Evolutionary conservation across 2,329 filamentous ascomycete species (phyloP), one percentile per base, ranked within the genome.

Genomic region (Pseudohalonectria lignicola): DNA sequence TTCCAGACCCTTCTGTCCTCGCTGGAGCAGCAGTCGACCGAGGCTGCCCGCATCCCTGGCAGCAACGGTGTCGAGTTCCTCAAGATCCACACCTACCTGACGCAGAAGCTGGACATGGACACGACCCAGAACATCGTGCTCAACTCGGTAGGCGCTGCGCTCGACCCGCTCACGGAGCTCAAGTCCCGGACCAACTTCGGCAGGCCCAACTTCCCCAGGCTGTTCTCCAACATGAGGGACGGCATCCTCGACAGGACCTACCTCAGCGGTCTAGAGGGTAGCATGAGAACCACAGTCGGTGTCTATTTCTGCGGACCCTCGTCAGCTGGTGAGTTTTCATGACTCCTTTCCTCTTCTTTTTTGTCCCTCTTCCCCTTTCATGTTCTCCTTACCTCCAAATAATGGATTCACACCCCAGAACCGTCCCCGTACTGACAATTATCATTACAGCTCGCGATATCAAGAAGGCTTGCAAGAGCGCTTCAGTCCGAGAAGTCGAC

Each of bases 231-330:
- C 1, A 93, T 98, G 86, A 78, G 86, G 32, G 78, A 93, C 41
- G 90, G 90, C 31, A 87, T 98, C 44, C 57, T 86, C 37, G 78
- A 94, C 56, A 76, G 86, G 49, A 83, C 79, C 1, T 98, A 96
- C 54, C 76, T 96, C 52, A 75, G 75, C 38, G 88, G 87, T 1
- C 61, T 95, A 13, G 83, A 93, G 59, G 76, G 76, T 42, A 81
- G 73, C 50, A 70, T 82, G 55, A 74, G 77, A 52, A 93, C 86
- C 4, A 86, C 90, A 28, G 83, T 98, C 11, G 92, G 92, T 62
- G 90, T 98, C 16, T 98, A 98, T 66, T 96, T 96, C 61, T 98
- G 92, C 59, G 92, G 92, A 42, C 88, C 88, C 18, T 92, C 84
- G 45, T 71, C 71, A 47, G 71, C 72, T 51, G 72, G 71, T 75